Percentiles rank a stretch among this genome's conserved stretches.
phyloP scores from a whole-genome alignment of 2,329 filamentous ascomycete genomes.

The Cladophialophora carrionii region DNA sequence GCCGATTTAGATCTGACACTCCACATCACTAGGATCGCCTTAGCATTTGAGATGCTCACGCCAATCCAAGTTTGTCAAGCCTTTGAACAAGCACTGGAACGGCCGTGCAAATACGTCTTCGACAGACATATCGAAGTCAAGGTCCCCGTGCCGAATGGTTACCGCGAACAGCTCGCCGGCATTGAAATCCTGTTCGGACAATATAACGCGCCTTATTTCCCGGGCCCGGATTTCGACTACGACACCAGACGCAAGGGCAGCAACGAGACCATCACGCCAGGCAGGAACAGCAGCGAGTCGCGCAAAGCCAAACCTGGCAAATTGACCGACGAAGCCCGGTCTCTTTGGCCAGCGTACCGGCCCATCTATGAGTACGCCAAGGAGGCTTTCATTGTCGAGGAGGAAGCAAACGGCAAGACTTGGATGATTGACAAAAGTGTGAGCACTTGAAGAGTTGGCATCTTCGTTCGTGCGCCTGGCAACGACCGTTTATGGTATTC shows the following conservation, averaged over 20 bases:
- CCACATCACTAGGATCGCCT: constrained; percentile 65
- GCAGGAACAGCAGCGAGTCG: constrained; percentile 14
- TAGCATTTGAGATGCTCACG: constrained; percentile 87
- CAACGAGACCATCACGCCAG: constrained; percentile 30
- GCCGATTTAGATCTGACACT: constrained; percentile 10
- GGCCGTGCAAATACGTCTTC: constrained; percentile 76
- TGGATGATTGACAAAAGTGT: constrained; percentile 73
- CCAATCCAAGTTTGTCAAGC: constrained; percentile 79
- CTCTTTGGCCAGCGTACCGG: constrained; percentile 88
- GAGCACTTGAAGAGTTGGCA: constrained; percentile 31
- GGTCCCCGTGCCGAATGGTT: constrained; percentile 83
- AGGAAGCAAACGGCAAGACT: constrained; percentile 87
- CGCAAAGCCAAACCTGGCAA: constrained; percentile 42
- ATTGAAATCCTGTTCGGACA: constrained; percentile 64
- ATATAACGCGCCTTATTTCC: constrained; percentile 65
- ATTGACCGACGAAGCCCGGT: constrained; percentile 74
- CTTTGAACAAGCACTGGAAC: constrained; percentile 76
- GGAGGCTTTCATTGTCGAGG: constrained; percentile 92
- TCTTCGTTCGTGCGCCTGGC: neutral
- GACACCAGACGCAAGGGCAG: constrained; percentile 40
- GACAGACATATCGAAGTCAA: constrained; percentile 76
- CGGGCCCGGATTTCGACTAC: constrained; percentile 59
- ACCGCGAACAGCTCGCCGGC: constrained; percentile 79
- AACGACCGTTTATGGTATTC: neutral
- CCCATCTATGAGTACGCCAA: constrained; percentile 92